These are phyloP conservation scores for Piper longum DNA, from an alignment of 164 flowering plant genomes.

Conservation along the genomic window DNA sequence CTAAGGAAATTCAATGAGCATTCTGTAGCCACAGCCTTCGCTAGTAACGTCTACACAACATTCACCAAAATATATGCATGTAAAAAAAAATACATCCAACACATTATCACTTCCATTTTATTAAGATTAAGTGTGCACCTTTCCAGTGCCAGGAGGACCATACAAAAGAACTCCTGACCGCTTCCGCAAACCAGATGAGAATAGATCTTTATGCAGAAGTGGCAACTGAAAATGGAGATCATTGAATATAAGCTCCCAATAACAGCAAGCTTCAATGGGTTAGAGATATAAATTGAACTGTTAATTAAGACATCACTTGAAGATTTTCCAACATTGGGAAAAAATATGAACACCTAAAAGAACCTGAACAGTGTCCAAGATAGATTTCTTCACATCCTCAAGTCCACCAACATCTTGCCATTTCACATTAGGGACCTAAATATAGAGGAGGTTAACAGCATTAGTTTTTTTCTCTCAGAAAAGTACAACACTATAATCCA, in stretches of 20 bases:
- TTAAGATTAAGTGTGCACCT: slow-evolving; percentile 27
- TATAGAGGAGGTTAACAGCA: slow-evolving; percentile 1
- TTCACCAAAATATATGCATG: not conserved
- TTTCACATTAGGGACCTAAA: slow-evolving; percentile 80
- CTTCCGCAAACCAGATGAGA: slow-evolving; percentile 89
- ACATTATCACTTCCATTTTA: not conserved
- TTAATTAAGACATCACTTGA: no score
- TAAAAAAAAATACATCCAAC: not conserved
- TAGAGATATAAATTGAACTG: no score
- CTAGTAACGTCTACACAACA: slow-evolving; percentile 58
- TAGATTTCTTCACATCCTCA: slow-evolving; percentile 86
- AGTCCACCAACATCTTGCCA: slow-evolving; percentile 99
- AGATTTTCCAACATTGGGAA: not conserved
- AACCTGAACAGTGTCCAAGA: slow-evolving; percentile 95
- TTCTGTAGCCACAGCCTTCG: slow-evolving; percentile 92
- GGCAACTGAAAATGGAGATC: slow-evolving; percentile 47
- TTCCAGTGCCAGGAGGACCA: slow-evolving; percentile 99
- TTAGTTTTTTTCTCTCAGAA: not conserved
- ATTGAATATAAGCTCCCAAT: not conserved
- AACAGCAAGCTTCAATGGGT: not conserved
- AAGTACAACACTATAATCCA: not conserved
- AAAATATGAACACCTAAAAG: not conserved
- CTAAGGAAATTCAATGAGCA: slow-evolving; percentile 91
- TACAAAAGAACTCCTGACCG: slow-evolving; percentile 94
- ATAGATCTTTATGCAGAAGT: slow-evolving; percentile 82